phyloP scores from a whole-genome alignment of 352 stramenopile species.

The Pythium myriotylum region DNA sequence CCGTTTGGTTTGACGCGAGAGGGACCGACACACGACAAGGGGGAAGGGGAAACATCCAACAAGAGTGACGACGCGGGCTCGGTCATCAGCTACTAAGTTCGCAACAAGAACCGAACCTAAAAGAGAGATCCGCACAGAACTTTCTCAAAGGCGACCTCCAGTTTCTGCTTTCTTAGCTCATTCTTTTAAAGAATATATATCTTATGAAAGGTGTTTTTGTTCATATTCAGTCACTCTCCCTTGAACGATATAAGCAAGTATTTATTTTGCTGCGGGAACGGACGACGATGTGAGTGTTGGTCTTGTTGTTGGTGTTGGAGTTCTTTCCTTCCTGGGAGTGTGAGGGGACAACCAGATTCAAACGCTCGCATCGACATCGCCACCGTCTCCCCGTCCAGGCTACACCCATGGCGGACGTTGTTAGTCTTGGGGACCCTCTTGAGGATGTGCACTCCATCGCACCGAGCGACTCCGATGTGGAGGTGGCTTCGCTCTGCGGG shows the following conservation, averaged over 20 bases:
- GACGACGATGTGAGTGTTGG: conserved; percentile 18
- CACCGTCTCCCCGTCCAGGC: background rate
- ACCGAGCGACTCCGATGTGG: conserved; percentile 60
- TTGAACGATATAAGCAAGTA: background rate
- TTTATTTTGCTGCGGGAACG: background rate
- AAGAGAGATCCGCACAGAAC: too few species aligned
- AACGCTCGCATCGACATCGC: background rate
- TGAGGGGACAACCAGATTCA: conserved; percentile 10
- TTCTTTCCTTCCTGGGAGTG: conserved; percentile 11
- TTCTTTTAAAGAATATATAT: too few species aligned
- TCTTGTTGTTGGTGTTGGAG: conserved; percentile 15
- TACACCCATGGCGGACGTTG: conserved; percentile 24
- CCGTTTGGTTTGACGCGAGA: background rate
- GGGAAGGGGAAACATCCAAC: background rate
- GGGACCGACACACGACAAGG: too few species aligned
- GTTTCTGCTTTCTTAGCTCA: too few species aligned
- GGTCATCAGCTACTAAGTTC: too few species aligned
- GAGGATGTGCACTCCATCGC: conserved; percentile 29
- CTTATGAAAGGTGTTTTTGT: too few species aligned
- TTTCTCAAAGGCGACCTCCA: too few species aligned
- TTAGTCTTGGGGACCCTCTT: conserved; percentile 15
- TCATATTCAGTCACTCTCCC: too few species aligned
- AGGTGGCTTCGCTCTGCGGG: conserved; percentile 67
- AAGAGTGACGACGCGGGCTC: background rate
- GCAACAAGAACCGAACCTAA: too few species aligned